Evolutionary conservation across 108 stramenopile species (phyloP).

Genomic region (Pelagomonas calceolata): DNA sequence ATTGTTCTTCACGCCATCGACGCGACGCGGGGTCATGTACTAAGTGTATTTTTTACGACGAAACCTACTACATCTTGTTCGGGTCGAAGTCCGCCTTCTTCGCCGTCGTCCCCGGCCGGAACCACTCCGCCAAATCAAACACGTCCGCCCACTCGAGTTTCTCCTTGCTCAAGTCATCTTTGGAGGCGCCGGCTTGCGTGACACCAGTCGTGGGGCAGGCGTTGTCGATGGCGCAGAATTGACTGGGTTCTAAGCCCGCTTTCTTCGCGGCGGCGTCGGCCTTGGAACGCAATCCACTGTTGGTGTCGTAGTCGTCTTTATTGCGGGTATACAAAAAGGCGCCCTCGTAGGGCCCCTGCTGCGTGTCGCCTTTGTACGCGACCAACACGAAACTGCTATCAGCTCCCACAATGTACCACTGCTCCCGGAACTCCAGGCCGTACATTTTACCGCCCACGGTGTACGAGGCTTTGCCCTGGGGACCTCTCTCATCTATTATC

Average conservation of each 20-base stretch:
- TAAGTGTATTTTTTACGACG: too few relatives aligned
- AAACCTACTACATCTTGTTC: neutral
- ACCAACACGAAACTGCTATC: slow-evolving; percentile 64
- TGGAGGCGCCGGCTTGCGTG: neutral
- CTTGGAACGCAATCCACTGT: neutral
- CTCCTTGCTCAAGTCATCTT: neutral
- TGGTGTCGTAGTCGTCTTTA: neutral
- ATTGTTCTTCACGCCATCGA: too few relatives aligned
- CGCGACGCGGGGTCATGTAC: too few relatives aligned
- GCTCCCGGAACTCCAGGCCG: slow-evolving; percentile 75
- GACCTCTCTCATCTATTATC: neutral
- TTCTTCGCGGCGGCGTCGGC: neutral
- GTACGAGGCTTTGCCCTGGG: neutral
- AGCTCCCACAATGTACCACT: slow-evolving; percentile 84
- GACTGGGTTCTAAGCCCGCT: slow-evolving; percentile 8
- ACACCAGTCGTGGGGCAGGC: neutral
- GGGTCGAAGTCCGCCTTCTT: neutral
- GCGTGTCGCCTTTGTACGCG: slow-evolving; percentile 83
- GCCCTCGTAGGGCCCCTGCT: slow-evolving; percentile 90
- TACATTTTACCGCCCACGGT: slow-evolving; percentile 78
- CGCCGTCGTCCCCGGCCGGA: neutral
- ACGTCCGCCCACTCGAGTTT: neutral
- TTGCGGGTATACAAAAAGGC: slow-evolving; percentile 59
- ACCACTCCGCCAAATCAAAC: neutral
- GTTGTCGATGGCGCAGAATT: slow-evolving; percentile 17